phyloP scores from a whole-genome alignment of 139 green algal genomes.

The Chlorella sp. region DNA sequence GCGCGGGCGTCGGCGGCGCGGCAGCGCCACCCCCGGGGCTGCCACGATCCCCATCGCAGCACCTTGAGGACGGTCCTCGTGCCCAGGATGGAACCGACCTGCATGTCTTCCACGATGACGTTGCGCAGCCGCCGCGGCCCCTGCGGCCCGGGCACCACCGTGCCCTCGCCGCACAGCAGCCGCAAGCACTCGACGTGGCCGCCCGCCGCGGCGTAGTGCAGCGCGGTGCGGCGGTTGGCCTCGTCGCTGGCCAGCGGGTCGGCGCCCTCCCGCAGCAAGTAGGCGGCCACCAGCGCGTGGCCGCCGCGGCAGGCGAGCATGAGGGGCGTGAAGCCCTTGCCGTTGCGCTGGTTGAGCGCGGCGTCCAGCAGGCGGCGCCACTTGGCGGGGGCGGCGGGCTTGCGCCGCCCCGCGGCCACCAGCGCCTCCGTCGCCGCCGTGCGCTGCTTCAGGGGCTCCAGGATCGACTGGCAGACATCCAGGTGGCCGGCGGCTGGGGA shows the following conservation, averaged over 20 bases:
- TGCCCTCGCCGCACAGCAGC: constrained; percentile 37
- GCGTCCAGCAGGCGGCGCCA: constrained; percentile 27
- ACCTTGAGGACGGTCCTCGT: too few species aligned
- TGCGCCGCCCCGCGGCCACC: not conserved
- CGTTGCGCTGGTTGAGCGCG: constrained; percentile 44
- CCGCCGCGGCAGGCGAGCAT: constrained; percentile 59
- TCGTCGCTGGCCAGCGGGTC: constrained; percentile 45
- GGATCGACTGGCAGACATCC: constrained; percentile 23
- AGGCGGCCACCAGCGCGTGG: constrained; percentile 31
- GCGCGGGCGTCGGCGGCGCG: not conserved
- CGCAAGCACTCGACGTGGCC: constrained; percentile 34
- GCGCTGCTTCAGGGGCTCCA: constrained; percentile 28
- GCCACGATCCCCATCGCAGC: too few species aligned
- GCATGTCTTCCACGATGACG: constrained; percentile 48
- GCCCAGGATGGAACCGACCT: too few species aligned
- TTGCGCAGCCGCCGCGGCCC: constrained; percentile 30
- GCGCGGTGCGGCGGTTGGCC: constrained; percentile 31
- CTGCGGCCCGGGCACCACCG: constrained; percentile 18
- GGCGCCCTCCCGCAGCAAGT: constrained; percentile 45
- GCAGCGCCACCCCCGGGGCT: not conserved
- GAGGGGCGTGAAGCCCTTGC: constrained; percentile 44
- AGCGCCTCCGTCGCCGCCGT: not conserved
- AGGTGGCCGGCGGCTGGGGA: constrained; percentile 20
- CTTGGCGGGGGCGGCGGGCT: not conserved
- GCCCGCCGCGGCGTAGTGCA: constrained; percentile 53